A percentile compares a stretch with the other conserved stretches of the same genome.
These are phyloP conservation scores for Xylariaceae sp. DNA, from an alignment of 2,329 filamentous ascomycete genomes.

Conservation along the genomic window DNA sequence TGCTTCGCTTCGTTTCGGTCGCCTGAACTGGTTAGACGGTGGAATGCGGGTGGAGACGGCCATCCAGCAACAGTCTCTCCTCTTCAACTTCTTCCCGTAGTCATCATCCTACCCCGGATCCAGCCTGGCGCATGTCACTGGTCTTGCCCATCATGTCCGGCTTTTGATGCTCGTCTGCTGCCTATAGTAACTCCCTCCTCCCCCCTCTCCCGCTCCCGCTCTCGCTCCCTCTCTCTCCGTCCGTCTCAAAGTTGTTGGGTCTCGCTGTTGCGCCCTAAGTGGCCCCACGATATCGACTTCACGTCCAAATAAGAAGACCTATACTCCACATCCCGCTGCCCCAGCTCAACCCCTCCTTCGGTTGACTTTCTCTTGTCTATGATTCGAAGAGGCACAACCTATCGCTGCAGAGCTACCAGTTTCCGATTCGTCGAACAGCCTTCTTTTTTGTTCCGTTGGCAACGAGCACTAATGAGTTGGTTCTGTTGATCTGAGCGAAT, in stretches of 20 bases:
- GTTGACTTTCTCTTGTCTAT: constrained; percentile 27
- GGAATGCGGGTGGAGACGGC: constrained; percentile 18
- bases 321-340: constrained; percentile 32
- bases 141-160: constrained; percentile 23
- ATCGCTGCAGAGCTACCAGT: constrained; percentile 27
- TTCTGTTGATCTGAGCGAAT: constrained; percentile 26
- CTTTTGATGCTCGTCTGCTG: constrained; percentile 33
- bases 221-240: not conserved
- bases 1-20: constrained; percentile 7
- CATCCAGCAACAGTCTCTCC: constrained; percentile 20
- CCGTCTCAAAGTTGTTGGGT: not conserved
- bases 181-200: constrained; percentile 30
- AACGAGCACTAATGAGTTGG: constrained; percentile 15
- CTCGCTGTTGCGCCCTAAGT: constrained; percentile 21
- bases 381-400: constrained; percentile 24
- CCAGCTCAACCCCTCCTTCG: constrained; percentile 33
- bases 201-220: not conserved
- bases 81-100: constrained; percentile 28
- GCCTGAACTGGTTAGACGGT: constrained; percentile 21
- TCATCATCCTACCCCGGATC: constrained; percentile 28
- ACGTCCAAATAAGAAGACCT: constrained; percentile 31
- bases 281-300: constrained; percentile 34
- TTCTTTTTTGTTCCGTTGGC: constrained; percentile 16
- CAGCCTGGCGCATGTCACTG: constrained; percentile 25
- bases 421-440: constrained; percentile 27